Conservation (phyloP, 2,329 filamentous ascomycete genomes). For the Colletotrichum cuscutae region DNA sequence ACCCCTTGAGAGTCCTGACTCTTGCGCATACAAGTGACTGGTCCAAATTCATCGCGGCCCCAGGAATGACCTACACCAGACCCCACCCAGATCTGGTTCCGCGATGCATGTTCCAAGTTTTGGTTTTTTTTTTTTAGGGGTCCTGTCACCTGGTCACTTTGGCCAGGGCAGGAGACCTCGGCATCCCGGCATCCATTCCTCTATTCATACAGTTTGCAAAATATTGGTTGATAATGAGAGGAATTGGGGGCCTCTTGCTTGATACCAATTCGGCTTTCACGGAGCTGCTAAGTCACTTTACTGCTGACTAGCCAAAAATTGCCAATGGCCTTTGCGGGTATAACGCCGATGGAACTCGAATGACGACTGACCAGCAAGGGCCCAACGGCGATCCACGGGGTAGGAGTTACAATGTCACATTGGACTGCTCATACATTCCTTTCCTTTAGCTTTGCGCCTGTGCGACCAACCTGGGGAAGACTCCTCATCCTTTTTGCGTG, state of each 20-base stretch:
- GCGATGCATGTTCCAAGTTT: slow-evolving; percentile 32
- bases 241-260: not conserved
- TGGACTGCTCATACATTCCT: too few relatives aligned
- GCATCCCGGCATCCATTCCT: slow-evolving; percentile 10
- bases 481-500: not conserved
- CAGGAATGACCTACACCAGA: not conserved
- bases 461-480: not conserved
- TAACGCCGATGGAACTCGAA: slow-evolving; percentile 25
- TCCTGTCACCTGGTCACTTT: slow-evolving; percentile 15
- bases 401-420: not conserved
- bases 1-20: not conserved
- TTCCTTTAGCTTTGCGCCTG: not conserved
- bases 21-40: not conserved
- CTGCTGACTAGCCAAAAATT: not conserved
- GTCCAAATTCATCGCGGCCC: not conserved
- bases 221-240: not conserved
- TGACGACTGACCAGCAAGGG: slow-evolving; percentile 20
- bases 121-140: slow-evolving; percentile 25
- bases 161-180: slow-evolving; percentile 7
- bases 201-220: not conserved
- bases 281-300: not conserved
- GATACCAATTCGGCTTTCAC: not conserved
- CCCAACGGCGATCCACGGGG: slow-evolving; percentile 5
- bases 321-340: not conserved
- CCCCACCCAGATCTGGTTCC: slow-evolving; percentile 25